Percentiles rank a stretch among this genome's conserved stretches.
Evolutionary conservation across 75 land plant species (phyloP).

Genomic region (Cupressus sempervirens): DNA sequence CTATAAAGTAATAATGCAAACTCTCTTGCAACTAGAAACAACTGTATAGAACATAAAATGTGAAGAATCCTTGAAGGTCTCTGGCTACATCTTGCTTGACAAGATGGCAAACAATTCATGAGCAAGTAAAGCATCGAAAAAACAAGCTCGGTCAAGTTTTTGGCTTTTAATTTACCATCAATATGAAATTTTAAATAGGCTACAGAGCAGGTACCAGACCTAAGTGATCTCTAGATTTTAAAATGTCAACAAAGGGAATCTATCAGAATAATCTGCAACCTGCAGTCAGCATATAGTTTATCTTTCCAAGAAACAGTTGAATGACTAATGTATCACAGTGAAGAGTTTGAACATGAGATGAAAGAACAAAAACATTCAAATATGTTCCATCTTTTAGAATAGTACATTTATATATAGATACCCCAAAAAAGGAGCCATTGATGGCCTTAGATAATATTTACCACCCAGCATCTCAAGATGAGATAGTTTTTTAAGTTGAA

Average conservation of each 20-base stretch:
- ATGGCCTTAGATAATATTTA: not conserved
- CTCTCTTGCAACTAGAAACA: not conserved
- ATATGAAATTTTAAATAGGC: not conserved
- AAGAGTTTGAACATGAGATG: not conserved
- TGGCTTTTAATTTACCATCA: not conserved
- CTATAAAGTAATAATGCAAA: not conserved
- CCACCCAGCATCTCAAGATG: not conserved
- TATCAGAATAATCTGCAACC: not conserved
- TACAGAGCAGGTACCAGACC: not conserved
- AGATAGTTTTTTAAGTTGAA: not conserved
- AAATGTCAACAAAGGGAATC: not conserved
- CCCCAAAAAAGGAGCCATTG: not conserved
- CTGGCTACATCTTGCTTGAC: not conserved
- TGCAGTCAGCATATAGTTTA: constrained; percentile 1
- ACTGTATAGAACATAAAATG: not conserved
- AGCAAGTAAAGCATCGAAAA: not conserved
- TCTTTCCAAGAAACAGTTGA: not conserved
- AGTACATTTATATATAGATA: not conserved
- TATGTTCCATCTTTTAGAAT: not conserved
- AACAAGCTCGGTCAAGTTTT: not conserved
- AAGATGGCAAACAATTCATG: not conserved
- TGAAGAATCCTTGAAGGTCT: not conserved
- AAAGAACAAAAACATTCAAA: not conserved
- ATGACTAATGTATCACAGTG: not conserved
- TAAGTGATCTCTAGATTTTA: not conserved